A percentile compares a stretch with the other conserved stretches of the same genome.
These are phyloP conservation scores for Diplosphaera chodatii DNA, from an alignment of 139 green algal species.

Conservation along the genomic window DNA sequence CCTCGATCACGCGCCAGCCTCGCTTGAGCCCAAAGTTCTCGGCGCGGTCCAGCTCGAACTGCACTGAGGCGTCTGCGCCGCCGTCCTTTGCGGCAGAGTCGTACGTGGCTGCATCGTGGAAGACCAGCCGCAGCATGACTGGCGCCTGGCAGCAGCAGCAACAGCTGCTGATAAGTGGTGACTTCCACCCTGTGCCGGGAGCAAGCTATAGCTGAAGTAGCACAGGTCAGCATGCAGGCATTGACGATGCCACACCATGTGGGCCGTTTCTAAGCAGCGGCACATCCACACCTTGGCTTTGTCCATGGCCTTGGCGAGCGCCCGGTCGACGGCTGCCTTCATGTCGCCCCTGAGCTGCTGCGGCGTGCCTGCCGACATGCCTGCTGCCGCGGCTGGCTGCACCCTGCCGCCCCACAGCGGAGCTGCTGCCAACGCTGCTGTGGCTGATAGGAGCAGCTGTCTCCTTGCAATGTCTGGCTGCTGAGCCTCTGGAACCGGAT, in stretches of 20 bases:
- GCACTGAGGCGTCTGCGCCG: slow-evolving; percentile 78
- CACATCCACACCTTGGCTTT: slow-evolving; percentile 35
- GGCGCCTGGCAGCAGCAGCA: slow-evolving; percentile 53
- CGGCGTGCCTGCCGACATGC: background rate
- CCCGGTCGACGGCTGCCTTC: slow-evolving; percentile 27
- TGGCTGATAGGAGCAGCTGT: background rate
- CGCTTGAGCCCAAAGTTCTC: slow-evolving; percentile 85
- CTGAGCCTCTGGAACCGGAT: too few species aligned
- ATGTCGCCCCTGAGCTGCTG: slow-evolving; percentile 1
- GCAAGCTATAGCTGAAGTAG: too few species aligned
- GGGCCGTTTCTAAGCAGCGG: background rate
- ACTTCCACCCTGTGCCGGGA: too few species aligned
- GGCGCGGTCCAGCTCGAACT: slow-evolving; percentile 74
- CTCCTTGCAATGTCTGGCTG: background rate
- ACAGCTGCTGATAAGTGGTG: too few species aligned
- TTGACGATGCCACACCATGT: background rate
- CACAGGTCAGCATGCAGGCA: too few species aligned
- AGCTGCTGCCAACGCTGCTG: background rate
- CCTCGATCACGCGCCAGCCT: slow-evolving; percentile 42
- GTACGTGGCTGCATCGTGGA: slow-evolving; percentile 84
- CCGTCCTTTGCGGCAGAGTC: slow-evolving; percentile 32
- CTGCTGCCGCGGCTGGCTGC: background rate
- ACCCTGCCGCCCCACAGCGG: background rate
- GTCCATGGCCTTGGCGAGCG: slow-evolving; percentile 20
- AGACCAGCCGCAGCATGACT: slow-evolving; percentile 72